Evolutionary conservation across 2,329 filamentous ascomycete species (phyloP), one percentile per base, ranked within the genome.

Genomic region (Moelleriella libera): DNA sequence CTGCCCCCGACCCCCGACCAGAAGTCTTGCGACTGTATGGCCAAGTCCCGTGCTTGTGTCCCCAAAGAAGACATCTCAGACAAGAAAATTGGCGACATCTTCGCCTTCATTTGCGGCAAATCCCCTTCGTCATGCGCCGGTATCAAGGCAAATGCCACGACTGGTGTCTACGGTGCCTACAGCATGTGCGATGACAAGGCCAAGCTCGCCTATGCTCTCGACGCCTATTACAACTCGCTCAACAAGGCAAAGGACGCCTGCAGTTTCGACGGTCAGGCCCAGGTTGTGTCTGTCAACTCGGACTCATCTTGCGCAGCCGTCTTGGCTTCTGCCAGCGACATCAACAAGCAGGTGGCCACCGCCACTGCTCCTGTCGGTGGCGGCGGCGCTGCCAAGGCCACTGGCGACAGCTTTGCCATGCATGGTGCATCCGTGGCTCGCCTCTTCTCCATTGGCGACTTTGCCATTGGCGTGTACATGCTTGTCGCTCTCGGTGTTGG

Each of bases 1-100:
- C 85, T 98, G 34, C 92, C 92, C 30, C 90, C 89, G 8, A 78
- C 77, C 9, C 88, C 89, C 53, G 87, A 97, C 68, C 60, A 77
- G 43, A 60, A 78, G 43, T 80, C 94, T 44, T 98, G 92, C 75
- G 65, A 73, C 49, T 98, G 92, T 78, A 95, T 95, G 86, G 75
- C 77, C 63, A 70, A 76, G 53, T 80, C 78, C 43, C 70, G 94
- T 49, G 68, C 70, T 50, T 98, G 92, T 68, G 74, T 76, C 30
- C 78, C 88, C 51, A 70, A 75, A 43, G 65, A 72, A 44, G 65
- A 66, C 56, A 68, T 88, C 29, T 68, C 74, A 53, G 62, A 69
- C 45, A 71, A 80, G 47, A 68, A 78, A 48, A 83, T 79, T 58
- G 77, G 75, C 45, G 68, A 74, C 12, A 75, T 92, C 55, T 97